Conservation (phyloP, 148 eudicot species). For the Rhododendron kiyosumense region DNA sequence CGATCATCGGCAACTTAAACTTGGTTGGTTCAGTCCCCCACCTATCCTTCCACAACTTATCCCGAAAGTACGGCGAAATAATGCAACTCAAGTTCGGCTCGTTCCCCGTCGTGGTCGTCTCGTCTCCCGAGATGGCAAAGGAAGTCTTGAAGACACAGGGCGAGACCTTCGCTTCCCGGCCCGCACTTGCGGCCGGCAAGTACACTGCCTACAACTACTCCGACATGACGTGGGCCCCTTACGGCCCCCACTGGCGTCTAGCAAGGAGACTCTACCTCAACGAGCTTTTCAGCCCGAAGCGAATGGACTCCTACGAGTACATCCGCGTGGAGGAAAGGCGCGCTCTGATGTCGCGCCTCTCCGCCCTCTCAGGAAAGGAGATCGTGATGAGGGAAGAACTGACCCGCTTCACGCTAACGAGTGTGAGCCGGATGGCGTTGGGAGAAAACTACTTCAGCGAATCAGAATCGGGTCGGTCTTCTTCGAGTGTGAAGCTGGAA, state of each 20-base stretch:
- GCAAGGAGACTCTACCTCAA: not conserved
- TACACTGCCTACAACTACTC: not conserved
- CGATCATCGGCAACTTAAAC: constrained; percentile 3
- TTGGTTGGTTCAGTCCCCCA: not conserved
- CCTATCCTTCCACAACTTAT: not conserved
- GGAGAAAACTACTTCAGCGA: constrained; percentile 3
- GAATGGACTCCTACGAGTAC: not conserved
- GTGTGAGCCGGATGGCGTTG: not conserved
- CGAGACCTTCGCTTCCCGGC: not conserved
- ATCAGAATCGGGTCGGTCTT: not conserved
- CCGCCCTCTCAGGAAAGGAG: not conserved
- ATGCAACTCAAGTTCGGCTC: not conserved
- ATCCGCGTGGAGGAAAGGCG: not conserved
- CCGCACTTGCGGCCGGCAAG: not conserved
- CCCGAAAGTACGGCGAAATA: not conserved
- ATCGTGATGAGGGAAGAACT: not conserved
- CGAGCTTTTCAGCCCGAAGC: not conserved
- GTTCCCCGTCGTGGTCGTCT: not conserved
- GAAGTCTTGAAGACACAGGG: not conserved
- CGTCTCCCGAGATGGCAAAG: not conserved
- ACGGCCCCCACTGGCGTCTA: not conserved
- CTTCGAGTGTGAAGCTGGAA: not conserved
- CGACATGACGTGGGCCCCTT: not conserved
- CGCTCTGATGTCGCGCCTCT: not conserved
- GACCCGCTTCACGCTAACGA: not conserved